Base-by-base conservation (phyloP, 2,329 filamentous ascomycete genomes). In the Penicillium olsonii region DNA sequence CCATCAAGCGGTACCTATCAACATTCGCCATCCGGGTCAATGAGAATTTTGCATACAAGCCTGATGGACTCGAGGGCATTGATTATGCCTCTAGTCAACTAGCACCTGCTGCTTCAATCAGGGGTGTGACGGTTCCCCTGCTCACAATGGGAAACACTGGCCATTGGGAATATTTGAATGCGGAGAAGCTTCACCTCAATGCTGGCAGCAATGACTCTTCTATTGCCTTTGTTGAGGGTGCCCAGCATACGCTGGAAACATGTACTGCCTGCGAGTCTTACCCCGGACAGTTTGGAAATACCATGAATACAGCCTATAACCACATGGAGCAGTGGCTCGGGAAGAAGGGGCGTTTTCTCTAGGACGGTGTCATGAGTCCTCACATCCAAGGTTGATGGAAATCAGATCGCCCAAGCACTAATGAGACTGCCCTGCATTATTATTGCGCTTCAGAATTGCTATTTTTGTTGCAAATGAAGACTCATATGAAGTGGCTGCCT, bases 261-360 rank as follows among this genome's bases (percentile, higher is more conserved):
- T 62, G 59, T 34, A 61, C 49, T 9, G 54, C 42, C 14, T 61
- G 58, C 27, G 56, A 62, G 45, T 42, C 46, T 9, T 61, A 58
- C 42, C 52, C 58, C 14, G 54, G 58, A 0, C 47, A 62, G 51
- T 60, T 51, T 41, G 54, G 56, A 3, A 48, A 61, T 29, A 60
- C 56, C 4, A 20, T 53, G 6, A 50, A 52, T 24, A 60, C 56
- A 2, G 47, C 49, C 11, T 61, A 52, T 29, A 48, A 61, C 44
- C 52, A 55, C 33, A 42, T 55, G 8, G 56, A 26, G 3, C 10
- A 37, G 4, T 62, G 56, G 57, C 40, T 60, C 37, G 14, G 9
- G 7, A 14, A 15, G 9, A 11, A 14, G 9, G 33, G 33, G 5
- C 33, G 33, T 7, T 18, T 35, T 18, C 7, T 31, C 29, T 24